Conservation (phyloP, 257 asterid genomes). For the Nyctanthes arbortristis region DNA sequence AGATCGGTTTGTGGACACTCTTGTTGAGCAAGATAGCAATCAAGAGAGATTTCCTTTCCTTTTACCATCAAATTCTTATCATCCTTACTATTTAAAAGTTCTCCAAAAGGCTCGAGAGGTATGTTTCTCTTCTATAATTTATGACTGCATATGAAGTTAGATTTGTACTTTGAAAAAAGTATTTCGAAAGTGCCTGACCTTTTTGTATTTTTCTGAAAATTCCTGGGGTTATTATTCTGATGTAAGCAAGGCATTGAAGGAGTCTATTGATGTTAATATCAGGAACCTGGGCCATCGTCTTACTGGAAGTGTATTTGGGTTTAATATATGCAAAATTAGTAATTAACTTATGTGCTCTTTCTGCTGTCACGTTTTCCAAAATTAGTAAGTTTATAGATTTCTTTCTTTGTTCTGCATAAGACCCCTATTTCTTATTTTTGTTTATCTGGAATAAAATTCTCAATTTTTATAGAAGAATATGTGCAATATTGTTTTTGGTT, state of each 20-base stretch:
- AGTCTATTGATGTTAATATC: not conserved
- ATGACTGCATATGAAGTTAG: not conserved
- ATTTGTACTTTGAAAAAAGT: not conserved
- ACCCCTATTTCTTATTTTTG: no score
- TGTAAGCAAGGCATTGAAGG: not conserved
- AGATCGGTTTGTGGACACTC: conserved; percentile 76
- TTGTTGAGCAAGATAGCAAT: conserved; percentile 73
- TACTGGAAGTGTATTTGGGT: not conserved
- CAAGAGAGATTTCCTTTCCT: conserved; percentile 84
- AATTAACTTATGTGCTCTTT: not conserved
- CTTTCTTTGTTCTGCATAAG: no score
- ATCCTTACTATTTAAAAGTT: conserved; percentile 69
- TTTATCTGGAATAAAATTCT: not conserved
- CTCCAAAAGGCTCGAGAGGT: conserved; percentile 78
- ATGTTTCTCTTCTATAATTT: conserved; percentile 16
- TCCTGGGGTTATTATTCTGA: not conserved
- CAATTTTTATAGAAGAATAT: not conserved
- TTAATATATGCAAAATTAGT: not conserved
- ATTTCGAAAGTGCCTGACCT: not conserved
- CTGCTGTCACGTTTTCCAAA: not conserved
- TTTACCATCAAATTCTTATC: conserved; percentile 72
- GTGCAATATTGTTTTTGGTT: not conserved
- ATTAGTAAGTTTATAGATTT: no score
- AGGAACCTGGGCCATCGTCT: not conserved
- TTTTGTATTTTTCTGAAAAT: not conserved